Conservation (phyloP, 176 grass and related monocot species). For the Eremochloa ophiuroides region DNA sequence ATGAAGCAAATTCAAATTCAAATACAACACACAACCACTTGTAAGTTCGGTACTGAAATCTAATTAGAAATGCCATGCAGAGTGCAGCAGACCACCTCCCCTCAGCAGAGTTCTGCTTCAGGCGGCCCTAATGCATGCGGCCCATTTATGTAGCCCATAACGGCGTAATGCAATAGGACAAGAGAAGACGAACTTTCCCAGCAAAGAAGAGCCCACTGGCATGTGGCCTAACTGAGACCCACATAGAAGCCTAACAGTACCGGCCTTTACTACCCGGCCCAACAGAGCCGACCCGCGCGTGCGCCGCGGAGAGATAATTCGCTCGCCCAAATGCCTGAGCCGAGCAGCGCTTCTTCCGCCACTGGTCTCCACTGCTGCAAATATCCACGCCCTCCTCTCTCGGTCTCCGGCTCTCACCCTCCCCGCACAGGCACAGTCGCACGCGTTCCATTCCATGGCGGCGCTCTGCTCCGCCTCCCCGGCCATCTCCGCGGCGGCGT, state of each 20-base stretch:
- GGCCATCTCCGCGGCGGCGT: slow-evolving; percentile 30
- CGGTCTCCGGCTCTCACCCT: not conserved
- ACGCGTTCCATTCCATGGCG: slow-evolving; percentile 36
- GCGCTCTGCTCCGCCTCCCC: slow-evolving; percentile 46
- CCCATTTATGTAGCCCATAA: not conserved
- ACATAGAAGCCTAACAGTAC: not conserved
- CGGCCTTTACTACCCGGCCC: not conserved
- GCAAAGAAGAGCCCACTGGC: not conserved
- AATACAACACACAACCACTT: not conserved
- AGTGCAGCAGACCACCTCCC: not conserved
- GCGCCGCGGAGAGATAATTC: too few species aligned
- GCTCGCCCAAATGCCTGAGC: too few species aligned
- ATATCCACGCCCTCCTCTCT: slow-evolving; percentile 19
- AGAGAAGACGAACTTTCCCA: not conserved
- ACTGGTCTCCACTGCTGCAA: not conserved
- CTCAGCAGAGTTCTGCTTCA: not conserved
- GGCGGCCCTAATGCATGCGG: not conserved
- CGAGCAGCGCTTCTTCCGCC: not conserved
- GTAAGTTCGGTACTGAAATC: not conserved
- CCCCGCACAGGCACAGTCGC: not conserved
- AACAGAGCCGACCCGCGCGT: not conserved
- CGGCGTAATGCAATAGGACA: too few species aligned
- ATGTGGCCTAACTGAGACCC: not conserved
- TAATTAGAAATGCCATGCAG: not conserved
- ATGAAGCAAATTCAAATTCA: not conserved